A percentile compares a stretch with the other conserved stretches of the same genome.
phyloP scores from a whole-genome alignment of 1,284 basidiomycete species.

The Melampsora abietis-canadensis region DNA sequence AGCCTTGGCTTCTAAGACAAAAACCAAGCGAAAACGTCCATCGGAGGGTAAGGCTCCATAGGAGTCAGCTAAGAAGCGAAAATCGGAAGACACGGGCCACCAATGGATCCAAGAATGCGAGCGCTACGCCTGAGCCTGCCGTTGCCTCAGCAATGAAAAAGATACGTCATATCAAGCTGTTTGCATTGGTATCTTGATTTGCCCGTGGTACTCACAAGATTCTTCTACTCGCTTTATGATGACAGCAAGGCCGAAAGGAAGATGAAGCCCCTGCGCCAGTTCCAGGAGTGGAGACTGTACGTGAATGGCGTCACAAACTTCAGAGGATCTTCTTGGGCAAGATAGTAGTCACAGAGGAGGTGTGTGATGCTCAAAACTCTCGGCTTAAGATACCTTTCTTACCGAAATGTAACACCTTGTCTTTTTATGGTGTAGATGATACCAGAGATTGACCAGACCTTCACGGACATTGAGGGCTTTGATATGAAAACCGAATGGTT shows the following conservation, averaged over 20 bases:
- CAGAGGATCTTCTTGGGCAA: conserved; percentile 80
- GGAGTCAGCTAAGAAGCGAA: conserved; percentile 33
- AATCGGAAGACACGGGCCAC: conserved; percentile 27
- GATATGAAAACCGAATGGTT: conserved; percentile 43
- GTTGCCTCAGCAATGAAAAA: conserved; percentile 18
- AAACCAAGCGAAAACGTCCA: conserved; percentile 36
- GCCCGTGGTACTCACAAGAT: neutral
- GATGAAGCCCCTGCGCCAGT: conserved; percentile 13
- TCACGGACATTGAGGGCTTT: conserved; percentile 42
- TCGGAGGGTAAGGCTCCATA: conserved; percentile 27
- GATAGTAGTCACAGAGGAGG: conserved; percentile 53
- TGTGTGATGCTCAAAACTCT: conserved; percentile 41
- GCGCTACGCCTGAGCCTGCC: conserved; percentile 30
- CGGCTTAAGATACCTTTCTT: too few relatives aligned
- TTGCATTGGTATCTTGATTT: neutral
- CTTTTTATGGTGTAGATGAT: conserved; percentile 30
- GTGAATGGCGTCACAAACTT: conserved; percentile 80
- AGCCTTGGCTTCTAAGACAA: conserved; percentile 1
- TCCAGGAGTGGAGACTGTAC: conserved; percentile 27
- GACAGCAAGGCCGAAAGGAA: conserved; percentile 32
- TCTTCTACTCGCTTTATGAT: neutral
- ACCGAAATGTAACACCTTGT: neutral
- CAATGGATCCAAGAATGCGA: conserved; percentile 29
- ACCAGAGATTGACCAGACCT: conserved; percentile 40
- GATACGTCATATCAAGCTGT: neutral